A percentile compares a stretch with the other conserved stretches of the same genome.
Evolutionary conservation across 75 land plant genomes (phyloP).

Genomic region (Picea sitchensis): DNA sequence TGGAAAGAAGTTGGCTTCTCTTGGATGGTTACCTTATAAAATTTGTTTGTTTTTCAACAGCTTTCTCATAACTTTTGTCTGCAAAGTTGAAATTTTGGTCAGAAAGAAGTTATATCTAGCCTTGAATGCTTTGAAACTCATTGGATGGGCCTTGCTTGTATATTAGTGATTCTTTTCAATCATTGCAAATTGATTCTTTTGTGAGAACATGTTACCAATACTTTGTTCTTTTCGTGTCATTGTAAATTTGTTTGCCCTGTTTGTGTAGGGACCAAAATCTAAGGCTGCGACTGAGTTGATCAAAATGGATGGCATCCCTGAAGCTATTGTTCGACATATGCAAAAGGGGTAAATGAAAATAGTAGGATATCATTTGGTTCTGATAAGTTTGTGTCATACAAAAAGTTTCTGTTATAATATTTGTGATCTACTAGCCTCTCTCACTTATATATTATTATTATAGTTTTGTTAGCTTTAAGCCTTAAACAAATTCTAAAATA

Average conservation of each 20-base stretch:
- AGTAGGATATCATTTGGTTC: neutral
- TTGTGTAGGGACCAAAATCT: conserved; percentile 83
- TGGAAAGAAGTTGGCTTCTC: neutral
- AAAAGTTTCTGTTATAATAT: neutral
- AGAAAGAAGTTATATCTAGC: neutral
- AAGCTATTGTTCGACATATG: conserved; percentile 69
- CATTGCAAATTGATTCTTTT: neutral
- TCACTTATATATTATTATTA: too few relatives aligned
- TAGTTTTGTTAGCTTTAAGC: neutral
- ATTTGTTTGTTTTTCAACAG: neutral
- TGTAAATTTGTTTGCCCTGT: neutral
- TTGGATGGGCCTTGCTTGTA: neutral
- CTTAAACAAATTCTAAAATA: too few relatives aligned
- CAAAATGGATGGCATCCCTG: conserved; percentile 61
- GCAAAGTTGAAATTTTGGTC: neutral
- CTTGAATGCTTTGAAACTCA: neutral
- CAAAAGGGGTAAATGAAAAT: conserved; percentile 52
- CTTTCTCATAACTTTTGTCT: neutral
- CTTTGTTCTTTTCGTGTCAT: neutral
- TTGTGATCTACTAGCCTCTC: neutral
- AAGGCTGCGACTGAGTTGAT: conserved; percentile 84
- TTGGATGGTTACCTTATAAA: neutral
- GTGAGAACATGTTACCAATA: neutral
- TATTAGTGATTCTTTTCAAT: neutral
- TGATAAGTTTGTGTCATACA: neutral